Conservation (phyloP, 2,329 filamentous ascomycete genomes). For the Fusarium subglutinans region DNA sequence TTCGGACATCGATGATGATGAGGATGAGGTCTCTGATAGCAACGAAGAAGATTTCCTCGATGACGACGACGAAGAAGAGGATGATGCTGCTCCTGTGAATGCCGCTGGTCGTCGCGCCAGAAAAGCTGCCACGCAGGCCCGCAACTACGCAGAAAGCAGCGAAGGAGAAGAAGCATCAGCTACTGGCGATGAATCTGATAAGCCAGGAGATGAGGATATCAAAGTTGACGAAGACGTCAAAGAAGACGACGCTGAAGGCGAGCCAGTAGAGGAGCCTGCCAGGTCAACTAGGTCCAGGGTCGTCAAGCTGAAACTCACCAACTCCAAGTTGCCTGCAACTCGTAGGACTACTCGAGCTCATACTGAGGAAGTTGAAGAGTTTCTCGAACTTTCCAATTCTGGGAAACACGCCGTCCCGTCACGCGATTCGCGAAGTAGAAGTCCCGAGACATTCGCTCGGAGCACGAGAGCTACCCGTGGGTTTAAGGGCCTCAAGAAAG, state of each 20-base stretch:
- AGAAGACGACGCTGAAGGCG: slow-evolving; percentile 40
- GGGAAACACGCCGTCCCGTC: slow-evolving; percentile 65
- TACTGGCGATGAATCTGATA: slow-evolving; percentile 43
- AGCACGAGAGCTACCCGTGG: slow-evolving; percentile 58
- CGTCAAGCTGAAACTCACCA: slow-evolving; percentile 57
- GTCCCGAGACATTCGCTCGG: slow-evolving; percentile 61
- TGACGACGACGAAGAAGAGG: slow-evolving; percentile 57
- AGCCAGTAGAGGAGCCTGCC: slow-evolving; percentile 27
- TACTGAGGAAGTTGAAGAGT: slow-evolving; percentile 64
- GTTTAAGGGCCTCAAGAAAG: slow-evolving; percentile 60
- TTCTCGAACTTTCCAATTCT: slow-evolving; percentile 68
- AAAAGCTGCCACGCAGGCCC: slow-evolving; percentile 56
- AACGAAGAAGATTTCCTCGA: slow-evolving; percentile 60
- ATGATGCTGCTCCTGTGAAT: slow-evolving; percentile 55
- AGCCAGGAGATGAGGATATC: slow-evolving; percentile 41
- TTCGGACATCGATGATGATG: slow-evolving; percentile 68
- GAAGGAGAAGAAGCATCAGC: slow-evolving; percentile 53
- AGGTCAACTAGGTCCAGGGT: slow-evolving; percentile 49
- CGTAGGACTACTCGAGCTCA: slow-evolving; percentile 62
- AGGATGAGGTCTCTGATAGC: slow-evolving; percentile 65
- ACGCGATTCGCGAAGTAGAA: slow-evolving; percentile 62
- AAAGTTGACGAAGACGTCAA: slow-evolving; percentile 40
- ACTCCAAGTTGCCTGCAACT: slow-evolving; percentile 47
- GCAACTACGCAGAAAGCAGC: slow-evolving; percentile 60
- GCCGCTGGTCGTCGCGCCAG: slow-evolving; percentile 60